These are phyloP conservation scores for Phytophthora litchii DNA, from an alignment of 352 stramenopile genomes.

Conservation along the genomic window DNA sequence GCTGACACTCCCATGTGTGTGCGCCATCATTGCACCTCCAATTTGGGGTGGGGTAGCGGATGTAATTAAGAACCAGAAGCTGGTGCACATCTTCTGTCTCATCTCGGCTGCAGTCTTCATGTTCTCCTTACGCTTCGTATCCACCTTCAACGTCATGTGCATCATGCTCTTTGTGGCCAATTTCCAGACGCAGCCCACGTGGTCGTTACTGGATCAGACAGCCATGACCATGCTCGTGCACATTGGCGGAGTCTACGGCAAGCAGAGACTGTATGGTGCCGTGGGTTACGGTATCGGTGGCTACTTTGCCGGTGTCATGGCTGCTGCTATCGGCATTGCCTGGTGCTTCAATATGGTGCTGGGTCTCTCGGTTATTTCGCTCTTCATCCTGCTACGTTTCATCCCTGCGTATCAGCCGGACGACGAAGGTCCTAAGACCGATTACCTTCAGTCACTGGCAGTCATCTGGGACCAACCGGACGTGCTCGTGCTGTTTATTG, in stretches of 20 bases:
- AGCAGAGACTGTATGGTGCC: slow-evolving; percentile 75
- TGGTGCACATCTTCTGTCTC: slow-evolving; percentile 68
- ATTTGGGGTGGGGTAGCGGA: slow-evolving; percentile 73
- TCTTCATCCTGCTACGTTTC: slow-evolving; percentile 57
- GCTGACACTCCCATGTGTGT: slow-evolving; percentile 69
- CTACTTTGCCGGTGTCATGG: slow-evolving; percentile 69
- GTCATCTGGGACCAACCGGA: slow-evolving; percentile 57
- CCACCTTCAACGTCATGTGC: slow-evolving; percentile 71
- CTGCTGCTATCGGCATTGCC: slow-evolving; percentile 64
- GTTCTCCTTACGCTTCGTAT: slow-evolving; percentile 71
- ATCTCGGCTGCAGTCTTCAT: slow-evolving; percentile 67
- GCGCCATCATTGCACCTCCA: slow-evolving; percentile 66
- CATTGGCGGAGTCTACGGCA: slow-evolving; percentile 76
- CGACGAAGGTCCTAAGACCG: slow-evolving; percentile 27
- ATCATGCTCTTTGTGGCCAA: slow-evolving; percentile 76
- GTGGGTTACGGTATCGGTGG: slow-evolving; percentile 71
- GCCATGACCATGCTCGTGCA: slow-evolving; percentile 65
- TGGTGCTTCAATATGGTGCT: slow-evolving; percentile 85
- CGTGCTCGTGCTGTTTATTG: slow-evolving; percentile 65
- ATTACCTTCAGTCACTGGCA: slow-evolving; percentile 52
- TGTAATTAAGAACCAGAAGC: slow-evolving; percentile 66
- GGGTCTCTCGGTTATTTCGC: slow-evolving; percentile 54
- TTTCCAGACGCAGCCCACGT: slow-evolving; percentile 74
- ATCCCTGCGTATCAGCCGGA: slow-evolving; percentile 54
- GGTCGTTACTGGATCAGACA: slow-evolving; percentile 71